Base-by-base conservation (phyloP, 805 yeast species). In the Candida mattraensis region DNA sequence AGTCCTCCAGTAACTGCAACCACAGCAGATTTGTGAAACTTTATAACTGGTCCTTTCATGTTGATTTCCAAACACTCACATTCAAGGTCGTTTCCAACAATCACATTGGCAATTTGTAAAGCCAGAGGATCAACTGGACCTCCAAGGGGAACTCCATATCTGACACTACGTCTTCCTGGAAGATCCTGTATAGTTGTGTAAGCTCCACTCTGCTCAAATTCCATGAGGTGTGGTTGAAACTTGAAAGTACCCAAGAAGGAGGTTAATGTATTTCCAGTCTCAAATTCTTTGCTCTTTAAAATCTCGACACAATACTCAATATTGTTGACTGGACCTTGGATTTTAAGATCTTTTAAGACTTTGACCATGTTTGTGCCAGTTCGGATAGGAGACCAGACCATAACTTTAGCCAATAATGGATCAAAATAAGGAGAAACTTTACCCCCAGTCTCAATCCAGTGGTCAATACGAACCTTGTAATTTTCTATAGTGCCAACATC, bases 101-200 rank as follows among this genome's bases (percentile, higher is more conserved):
- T 78, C 55, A 83, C 70, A 66, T 91, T 91, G 12, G 96, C 96
- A 41, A 87, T 61, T 52, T 96, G 74, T 67, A 89, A 87, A 4
- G 96, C 80, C 50, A 80, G 87, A 43, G 80, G 76, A 64, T 91
- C 99, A 96, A 91, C 91, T 40, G 98, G 96, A 25, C 99, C 99
- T 22, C 96, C 86, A 7, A 96, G 97, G 18, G 99, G 99, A 35
- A 91, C 98, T 58, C 99, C 99, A 49, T 83, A 73, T 53, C 83
- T 78, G 88, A 93, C 83, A 56, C 68, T 70, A 14, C 87, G 70
- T 67, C 99, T 81, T 34, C 95, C 95, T 11, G 95, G 95, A 60
- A 80, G 91, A 64, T 91, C 99, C 67, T 91, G 99, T 35, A 91
- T 89, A 3, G 96, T 85, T 19, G 98, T 91, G 63, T 87, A 87